These are phyloP conservation scores for Obelidium mucronatum DNA, from an alignment of 192 early-diverging fungal genomes.

Conservation along the genomic window DNA sequence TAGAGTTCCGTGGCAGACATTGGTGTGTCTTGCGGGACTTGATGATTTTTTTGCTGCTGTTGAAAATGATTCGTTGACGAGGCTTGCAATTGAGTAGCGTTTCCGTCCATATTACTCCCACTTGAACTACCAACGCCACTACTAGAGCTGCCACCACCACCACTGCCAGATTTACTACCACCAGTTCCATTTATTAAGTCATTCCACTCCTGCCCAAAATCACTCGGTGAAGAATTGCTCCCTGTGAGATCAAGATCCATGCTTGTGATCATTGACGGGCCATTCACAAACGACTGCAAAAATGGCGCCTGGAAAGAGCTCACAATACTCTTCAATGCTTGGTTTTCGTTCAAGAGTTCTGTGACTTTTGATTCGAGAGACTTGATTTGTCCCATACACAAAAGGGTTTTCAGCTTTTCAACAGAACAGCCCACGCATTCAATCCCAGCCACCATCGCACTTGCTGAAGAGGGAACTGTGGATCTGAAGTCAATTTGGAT, in stretches of 20 bases:
- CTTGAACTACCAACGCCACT: not conserved
- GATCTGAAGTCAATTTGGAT: not conserved
- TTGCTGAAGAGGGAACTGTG: not conserved
- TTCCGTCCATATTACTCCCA: not conserved
- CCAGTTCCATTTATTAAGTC: not conserved
- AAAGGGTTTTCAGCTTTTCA: slow-evolving; percentile 10
- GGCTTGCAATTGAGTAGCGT: no score
- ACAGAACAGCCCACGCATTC: not conserved
- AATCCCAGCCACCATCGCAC: not conserved
- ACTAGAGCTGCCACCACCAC: not conserved
- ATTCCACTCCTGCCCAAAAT: not conserved
- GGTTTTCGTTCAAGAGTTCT: not conserved
- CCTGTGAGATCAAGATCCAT: not conserved
- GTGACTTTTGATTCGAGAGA: not conserved
- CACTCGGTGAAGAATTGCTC: not conserved
- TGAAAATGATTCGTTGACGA: not conserved
- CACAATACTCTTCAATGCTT: not conserved
- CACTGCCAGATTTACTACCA: not conserved
- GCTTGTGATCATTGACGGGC: not conserved
- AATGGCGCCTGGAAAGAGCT: not conserved
- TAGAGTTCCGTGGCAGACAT: slow-evolving; percentile 15
- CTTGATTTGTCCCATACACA: slow-evolving; percentile 22
- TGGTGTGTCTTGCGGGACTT: no score
- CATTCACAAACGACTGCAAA: not conserved
- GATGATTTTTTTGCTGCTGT: not conserved